Percentiles rank a stretch among this genome's conserved stretches.
phyloP scores from a whole-genome alignment of 352 stramenopile genomes.

The Pythium dissimile region DNA sequence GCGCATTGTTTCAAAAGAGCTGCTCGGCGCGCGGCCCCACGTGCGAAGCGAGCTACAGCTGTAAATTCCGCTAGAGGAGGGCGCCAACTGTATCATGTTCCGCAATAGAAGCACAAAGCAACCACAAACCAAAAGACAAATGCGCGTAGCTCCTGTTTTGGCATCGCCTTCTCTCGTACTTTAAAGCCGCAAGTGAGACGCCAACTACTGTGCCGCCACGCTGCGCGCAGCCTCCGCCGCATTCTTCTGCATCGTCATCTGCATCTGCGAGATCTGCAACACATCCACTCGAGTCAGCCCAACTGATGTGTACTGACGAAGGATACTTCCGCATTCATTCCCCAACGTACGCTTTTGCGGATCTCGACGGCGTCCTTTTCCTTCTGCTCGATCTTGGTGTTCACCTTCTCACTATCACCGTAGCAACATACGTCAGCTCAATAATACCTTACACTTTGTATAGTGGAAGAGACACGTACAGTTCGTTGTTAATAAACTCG shows the following conservation, averaged over 20 bases:
- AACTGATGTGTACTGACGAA: too few species aligned
- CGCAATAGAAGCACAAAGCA: neutral
- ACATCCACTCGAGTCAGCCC: too few species aligned
- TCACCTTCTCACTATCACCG: constrained; percentile 72
- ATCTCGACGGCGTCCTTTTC: constrained; percentile 90
- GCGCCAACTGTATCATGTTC: too few species aligned
- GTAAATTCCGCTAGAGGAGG: constrained; percentile 5
- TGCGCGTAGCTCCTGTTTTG: neutral
- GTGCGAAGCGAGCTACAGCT: constrained; percentile 14
- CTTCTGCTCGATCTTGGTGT: constrained; percentile 84
- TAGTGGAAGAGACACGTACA: constrained; percentile 69
- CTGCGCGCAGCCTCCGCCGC: constrained; percentile 71
- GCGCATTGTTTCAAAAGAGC: constrained; percentile 39
- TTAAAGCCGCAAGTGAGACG: neutral
- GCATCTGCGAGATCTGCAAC: constrained; percentile 82
- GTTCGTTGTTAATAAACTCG: constrained; percentile 95
- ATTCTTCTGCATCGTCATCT: constrained; percentile 89
- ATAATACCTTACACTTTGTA: too few species aligned
- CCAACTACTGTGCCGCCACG: constrained; percentile 40
- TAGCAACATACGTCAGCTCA: too few species aligned
- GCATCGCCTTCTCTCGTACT: neutral
- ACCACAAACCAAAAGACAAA: too few species aligned
- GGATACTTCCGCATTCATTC: too few species aligned
- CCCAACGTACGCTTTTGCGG: constrained; percentile 63
- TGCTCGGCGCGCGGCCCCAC: constrained; percentile 53